Evolutionary conservation across 257 asterid genomes (phyloP).

Genomic region (Nemophila menziesii): DNA sequence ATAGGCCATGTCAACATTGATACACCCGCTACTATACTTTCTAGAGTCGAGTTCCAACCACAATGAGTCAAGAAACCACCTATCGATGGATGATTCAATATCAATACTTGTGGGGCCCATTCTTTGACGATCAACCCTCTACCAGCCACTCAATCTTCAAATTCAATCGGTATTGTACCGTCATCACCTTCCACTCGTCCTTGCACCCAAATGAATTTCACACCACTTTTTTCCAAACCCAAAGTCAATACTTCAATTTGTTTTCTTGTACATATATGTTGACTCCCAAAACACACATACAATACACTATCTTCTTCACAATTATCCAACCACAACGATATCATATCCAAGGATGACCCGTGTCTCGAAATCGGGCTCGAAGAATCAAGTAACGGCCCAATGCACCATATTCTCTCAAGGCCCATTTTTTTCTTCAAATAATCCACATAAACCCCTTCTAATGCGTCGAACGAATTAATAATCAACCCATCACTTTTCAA

Average conservation of each 20-base stretch:
- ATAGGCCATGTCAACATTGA: conserved; percentile 5
- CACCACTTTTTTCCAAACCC: not conserved
- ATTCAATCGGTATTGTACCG: not conserved
- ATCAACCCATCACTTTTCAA: not conserved
- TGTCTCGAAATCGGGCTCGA: not conserved
- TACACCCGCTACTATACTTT: not conserved
- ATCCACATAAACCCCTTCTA: conserved; percentile 1
- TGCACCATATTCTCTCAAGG: not conserved
- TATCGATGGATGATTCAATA: not conserved
- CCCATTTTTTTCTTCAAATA: conserved; percentile 1
- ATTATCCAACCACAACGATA: not conserved
- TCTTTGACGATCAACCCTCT: conserved; percentile 1
- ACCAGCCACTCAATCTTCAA: conserved; percentile 1
- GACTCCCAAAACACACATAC: not conserved
- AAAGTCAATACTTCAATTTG: not conserved
- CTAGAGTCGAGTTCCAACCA: conserved; percentile 4
- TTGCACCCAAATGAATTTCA: conserved; percentile 2
- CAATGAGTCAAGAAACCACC: conserved; percentile 2
- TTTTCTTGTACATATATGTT: not conserved
- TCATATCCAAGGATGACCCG: not conserved
- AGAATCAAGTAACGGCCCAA: conserved; percentile 1
- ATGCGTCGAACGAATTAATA: not conserved
- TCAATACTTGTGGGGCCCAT: conserved; percentile 4
- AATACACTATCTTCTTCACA: not conserved
- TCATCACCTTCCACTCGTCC: not conserved